phyloP scores from a whole-genome alignment of 495 filamentous ascomycete genomes.

The Penicillium simplicissimum region DNA sequence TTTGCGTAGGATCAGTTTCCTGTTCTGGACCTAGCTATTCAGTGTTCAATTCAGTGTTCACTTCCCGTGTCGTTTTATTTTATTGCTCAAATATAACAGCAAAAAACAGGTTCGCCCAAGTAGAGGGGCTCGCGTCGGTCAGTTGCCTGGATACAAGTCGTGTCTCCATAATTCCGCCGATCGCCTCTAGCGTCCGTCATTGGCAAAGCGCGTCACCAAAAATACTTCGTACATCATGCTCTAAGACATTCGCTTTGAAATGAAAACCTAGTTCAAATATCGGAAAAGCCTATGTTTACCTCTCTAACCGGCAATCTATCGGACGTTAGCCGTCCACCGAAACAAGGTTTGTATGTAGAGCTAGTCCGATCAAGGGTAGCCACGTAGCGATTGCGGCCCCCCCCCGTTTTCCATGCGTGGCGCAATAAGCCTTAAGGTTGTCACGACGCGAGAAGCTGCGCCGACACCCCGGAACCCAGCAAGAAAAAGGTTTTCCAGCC shows the following conservation, averaged over 20 bases:
- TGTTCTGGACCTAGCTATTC: not conserved
- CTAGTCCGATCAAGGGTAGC: too few species aligned
- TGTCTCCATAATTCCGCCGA: not conserved
- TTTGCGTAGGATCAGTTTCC: not conserved
- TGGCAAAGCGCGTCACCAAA: not conserved
- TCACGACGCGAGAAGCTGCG: constrained; percentile 13
- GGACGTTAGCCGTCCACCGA: too few species aligned
- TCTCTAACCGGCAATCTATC: too few species aligned
- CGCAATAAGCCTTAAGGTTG: not conserved
- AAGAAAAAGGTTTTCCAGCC: constrained; percentile 23
- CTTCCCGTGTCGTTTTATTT: not conserved
- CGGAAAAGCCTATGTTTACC: too few species aligned
- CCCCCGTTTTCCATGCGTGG: not conserved
- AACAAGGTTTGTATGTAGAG: too few species aligned
- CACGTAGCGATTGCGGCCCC: too few species aligned
- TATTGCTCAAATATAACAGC: not conserved
- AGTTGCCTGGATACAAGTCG: not conserved
- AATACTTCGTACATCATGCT: not conserved
- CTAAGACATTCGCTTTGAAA: not conserved
- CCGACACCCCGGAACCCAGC: constrained; percentile 23
- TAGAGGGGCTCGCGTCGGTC: not conserved
- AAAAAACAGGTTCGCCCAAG: not conserved
- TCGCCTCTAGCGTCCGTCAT: too few species aligned
- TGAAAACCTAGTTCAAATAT: too few species aligned
- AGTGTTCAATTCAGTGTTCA: not conserved